A percentile compares a stretch with the other conserved stretches of the same genome.
phyloP scores from a whole-genome alignment of 1,284 basidiomycete genomes.

The Rhodotorula sp. region DNA sequence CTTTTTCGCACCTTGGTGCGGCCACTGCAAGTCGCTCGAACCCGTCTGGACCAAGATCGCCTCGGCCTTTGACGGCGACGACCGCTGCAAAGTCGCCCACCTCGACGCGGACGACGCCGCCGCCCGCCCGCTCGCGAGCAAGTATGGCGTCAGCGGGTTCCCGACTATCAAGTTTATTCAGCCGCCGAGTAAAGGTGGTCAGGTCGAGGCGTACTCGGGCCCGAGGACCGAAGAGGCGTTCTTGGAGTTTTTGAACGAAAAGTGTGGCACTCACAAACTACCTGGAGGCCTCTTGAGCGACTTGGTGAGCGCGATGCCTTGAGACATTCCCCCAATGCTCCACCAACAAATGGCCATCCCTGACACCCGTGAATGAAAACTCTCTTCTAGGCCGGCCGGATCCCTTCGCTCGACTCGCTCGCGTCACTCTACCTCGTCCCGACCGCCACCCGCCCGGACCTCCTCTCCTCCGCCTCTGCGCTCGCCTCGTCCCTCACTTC shows the following conservation, averaged over 20 bases:
- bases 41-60: constrained; percentile 84
- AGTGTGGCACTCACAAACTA: constrained; percentile 80
- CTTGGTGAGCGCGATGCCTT: too few species aligned
- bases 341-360: too few species aligned
- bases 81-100: constrained; percentile 79
- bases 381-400: constrained; percentile 67
- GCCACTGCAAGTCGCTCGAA: constrained; percentile 57
- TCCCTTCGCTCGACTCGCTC: constrained; percentile 71
- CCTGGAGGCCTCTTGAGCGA: constrained; percentile 76
- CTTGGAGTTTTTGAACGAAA: constrained; percentile 66
- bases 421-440: constrained; percentile 74
- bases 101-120: constrained; percentile 80
- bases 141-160: constrained; percentile 54
- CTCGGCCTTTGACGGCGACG: constrained; percentile 70
- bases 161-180: constrained; percentile 72
- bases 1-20: constrained; percentile 48
- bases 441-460: constrained; percentile 57
- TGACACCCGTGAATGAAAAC: not conserved
- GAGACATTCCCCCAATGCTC: too few species aligned
- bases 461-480: constrained; percentile 59
- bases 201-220: constrained; percentile 53
- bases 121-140: constrained; percentile 73
- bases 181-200: constrained; percentile 59
- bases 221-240: constrained; percentile 53
- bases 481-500: constrained; percentile 46